Evolutionary conservation across 2,329 filamentous ascomycete species (phyloP), one percentile per base, ranked within the genome.

Genomic region (Xylaria polymorpha): DNA sequence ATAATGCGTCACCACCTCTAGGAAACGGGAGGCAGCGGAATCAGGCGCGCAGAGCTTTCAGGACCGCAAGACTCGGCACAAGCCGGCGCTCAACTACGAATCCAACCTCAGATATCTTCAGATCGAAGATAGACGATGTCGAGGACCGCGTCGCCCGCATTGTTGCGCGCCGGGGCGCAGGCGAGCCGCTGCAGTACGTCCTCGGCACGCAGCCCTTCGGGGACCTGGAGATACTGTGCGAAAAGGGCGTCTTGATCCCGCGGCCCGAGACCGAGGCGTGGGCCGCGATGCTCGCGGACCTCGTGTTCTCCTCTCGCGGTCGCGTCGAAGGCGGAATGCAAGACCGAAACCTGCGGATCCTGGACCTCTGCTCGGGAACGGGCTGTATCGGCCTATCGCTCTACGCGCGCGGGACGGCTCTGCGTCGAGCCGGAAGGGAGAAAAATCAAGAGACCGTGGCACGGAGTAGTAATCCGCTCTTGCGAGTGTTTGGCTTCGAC

Each of bases 201-300:
- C 83, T 99, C 1, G 94, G 94, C 3, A 90, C 90, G 5, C 94
- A 98, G 79, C 96, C 92, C 1, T 98, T 99, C 81, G 95, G 94
- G 0, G 83, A 88, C 4, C 81, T 98, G 18, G 91, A 97, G 50
- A 91, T 99, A 55, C 81, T 86, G 64, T 98, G 94, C 77, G 84
- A 83, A 35, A 87, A 85, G 12, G 93, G 93, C 1, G 94, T 98
- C 5, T 83, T 99, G 66, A 97, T 98, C 72, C 96, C 96, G 43
- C 87, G 95, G 83, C 84, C 87, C 29, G 92, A 94, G 79, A 94
- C 92, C 3, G 92, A 94, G 80, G 86, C 90, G 2, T 92, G 91
- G 77, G 88, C 87, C 1, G 79, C 83, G 35, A 82, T 89, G 73
- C 81, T 92, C 12, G 86, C 85, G 43, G 65, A 61, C 15, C 20